Conservation (phyloP, 116 monocot genomes). For the Phalaenopsis hybrid region DNA sequence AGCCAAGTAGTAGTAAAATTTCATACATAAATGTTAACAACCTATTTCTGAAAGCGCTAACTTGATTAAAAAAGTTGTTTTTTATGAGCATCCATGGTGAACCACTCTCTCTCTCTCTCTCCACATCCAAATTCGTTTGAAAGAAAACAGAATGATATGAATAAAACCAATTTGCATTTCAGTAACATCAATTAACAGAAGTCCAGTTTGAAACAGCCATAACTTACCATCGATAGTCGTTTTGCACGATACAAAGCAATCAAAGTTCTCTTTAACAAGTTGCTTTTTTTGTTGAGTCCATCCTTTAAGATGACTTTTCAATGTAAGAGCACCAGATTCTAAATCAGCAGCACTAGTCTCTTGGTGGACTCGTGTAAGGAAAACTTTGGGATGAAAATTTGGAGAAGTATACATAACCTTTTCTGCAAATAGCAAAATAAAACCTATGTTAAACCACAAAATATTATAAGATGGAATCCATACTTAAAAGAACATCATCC, state of each 20-base stretch:
- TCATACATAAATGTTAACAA: not conserved
- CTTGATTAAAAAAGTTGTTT: not conserved
- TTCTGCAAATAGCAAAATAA: slow-evolving; percentile 51
- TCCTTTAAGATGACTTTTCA: slow-evolving; percentile 88
- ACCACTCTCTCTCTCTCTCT: not conserved
- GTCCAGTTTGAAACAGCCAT: not conserved
- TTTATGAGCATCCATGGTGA: not conserved
- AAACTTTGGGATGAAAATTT: slow-evolving; percentile 82
- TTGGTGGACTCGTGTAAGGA: slow-evolving; percentile 85
- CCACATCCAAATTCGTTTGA: not conserved
- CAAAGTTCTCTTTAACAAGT: slow-evolving; percentile 97
- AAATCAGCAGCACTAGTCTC: slow-evolving; percentile 80
- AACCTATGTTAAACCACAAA: slow-evolving; percentile 10
- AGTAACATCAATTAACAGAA: not conserved
- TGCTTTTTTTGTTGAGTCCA: slow-evolving; percentile 94
- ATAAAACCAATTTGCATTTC: not conserved
- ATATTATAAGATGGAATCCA: not conserved
- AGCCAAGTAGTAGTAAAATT: not conserved
- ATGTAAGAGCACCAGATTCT: slow-evolving; percentile 71
- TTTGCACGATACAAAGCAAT: slow-evolving; percentile 98
- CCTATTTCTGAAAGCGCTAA: not conserved
- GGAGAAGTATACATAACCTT: slow-evolving; percentile 83
- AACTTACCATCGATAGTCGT: slow-evolving; percentile 91
- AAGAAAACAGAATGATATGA: not conserved
- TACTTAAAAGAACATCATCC: not conserved